Evolutionary conservation across 352 stramenopile genomes (phyloP).

Genomic region (Elongisporangium senticosum): DNA sequence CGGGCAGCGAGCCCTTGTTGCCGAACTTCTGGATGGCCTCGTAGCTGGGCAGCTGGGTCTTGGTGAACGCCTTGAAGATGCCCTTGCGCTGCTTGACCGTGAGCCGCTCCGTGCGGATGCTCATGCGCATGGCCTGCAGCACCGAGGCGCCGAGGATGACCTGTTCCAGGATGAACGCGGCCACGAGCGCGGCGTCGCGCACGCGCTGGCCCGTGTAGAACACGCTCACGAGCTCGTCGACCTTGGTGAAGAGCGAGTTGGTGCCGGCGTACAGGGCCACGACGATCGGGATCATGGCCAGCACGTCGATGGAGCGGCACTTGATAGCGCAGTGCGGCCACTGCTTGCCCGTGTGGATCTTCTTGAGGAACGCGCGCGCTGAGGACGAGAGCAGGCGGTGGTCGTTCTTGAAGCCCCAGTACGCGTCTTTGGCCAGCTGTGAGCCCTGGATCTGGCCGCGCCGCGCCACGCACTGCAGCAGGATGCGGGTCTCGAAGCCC

Average conservation of each 20-base stretch:
- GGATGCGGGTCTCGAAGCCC: constrained; percentile 68
- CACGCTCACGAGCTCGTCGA: constrained; percentile 73
- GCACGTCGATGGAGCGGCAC: constrained; percentile 74
- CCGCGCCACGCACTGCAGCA: constrained; percentile 64
- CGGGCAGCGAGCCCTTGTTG: constrained; percentile 65
- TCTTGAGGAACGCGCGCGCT: constrained; percentile 71
- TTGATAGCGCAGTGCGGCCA: constrained; percentile 74
- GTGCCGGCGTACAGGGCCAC: constrained; percentile 77
- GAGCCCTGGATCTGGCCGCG: constrained; percentile 66
- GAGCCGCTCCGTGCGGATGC: constrained; percentile 69
- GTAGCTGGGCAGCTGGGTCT: constrained; percentile 31
- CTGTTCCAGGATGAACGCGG: constrained; percentile 75
- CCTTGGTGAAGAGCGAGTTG: constrained; percentile 74
- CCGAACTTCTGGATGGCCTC: constrained; percentile 81
- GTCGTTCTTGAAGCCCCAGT: constrained; percentile 83
- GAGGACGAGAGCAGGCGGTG: constrained; percentile 60
- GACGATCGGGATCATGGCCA: constrained; percentile 66
- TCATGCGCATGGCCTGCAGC: constrained; percentile 80
- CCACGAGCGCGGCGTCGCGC: constrained; percentile 60
- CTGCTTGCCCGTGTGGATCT: constrained; percentile 59
- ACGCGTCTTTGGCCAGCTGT: constrained; percentile 73
- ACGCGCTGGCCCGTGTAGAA: constrained; percentile 74
- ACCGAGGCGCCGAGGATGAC: constrained; percentile 72
- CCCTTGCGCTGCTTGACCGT: constrained; percentile 72
- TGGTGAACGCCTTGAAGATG: constrained; percentile 84